Conservation (phyloP, 768 basidiomycete genomes). For the Imleria badia region DNA sequence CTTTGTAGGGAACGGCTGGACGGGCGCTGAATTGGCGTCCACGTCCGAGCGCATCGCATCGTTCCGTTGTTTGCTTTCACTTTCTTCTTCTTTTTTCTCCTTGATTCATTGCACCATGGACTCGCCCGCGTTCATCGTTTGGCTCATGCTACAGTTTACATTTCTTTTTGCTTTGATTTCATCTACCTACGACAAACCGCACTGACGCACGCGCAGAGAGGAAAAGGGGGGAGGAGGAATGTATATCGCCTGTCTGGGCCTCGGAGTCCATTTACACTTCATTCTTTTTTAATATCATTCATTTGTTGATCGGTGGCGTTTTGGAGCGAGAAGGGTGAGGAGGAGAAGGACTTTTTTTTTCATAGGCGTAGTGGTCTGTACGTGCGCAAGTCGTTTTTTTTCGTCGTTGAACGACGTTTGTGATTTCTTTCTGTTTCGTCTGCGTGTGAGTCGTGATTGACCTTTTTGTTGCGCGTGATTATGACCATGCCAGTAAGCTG, state of each 20-base stretch:
- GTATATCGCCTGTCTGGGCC: conserved; percentile 11
- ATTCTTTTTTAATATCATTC: conserved; percentile 31
- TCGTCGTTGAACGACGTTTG: conserved; percentile 13
- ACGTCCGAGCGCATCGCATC: background rate
- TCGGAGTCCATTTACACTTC: conserved; percentile 12
- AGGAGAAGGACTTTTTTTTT: too few species aligned
- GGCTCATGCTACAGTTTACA: conserved; percentile 13
- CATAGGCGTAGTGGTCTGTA: too few species aligned
- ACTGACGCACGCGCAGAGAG: background rate
- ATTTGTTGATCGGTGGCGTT: conserved; percentile 15
- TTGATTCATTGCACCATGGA: conserved; percentile 12
- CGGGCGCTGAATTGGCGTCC: conserved; percentile 17
- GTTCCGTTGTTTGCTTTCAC: background rate
- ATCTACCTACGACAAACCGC: conserved; percentile 6
- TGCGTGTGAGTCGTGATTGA: too few species aligned
- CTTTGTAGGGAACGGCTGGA: conserved; percentile 54
- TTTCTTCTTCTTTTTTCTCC: background rate
- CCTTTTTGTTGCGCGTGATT: too few species aligned
- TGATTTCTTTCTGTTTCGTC: background rate
- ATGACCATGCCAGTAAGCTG: too few species aligned
- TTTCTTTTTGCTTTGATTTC: conserved; percentile 2
- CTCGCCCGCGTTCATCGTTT: conserved; percentile 8
- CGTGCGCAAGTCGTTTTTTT: background rate
- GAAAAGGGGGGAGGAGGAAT: background rate
- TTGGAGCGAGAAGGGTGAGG: conserved; percentile 1